Percentiles rank a stretch among this genome's conserved stretches.
phyloP scores from a whole-genome alignment of 106 monocot species.

The Amphibolis antarctica region DNA sequence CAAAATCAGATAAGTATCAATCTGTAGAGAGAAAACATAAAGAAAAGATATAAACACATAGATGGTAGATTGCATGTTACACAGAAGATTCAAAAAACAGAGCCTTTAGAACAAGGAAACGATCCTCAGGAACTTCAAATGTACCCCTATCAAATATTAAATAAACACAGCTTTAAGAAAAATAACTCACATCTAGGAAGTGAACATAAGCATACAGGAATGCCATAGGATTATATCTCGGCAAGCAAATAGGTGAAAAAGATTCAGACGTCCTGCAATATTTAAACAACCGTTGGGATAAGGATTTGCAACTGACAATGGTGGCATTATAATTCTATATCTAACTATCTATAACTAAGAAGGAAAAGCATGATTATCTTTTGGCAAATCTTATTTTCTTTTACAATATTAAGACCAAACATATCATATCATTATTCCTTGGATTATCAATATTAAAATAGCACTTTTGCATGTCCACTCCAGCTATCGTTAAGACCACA shows the following conservation, averaged over 20 bases:
- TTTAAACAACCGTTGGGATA: slow-evolving; percentile 11
- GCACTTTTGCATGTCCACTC: too few species aligned
- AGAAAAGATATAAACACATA: not conserved
- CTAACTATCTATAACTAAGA: not conserved
- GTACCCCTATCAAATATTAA: not conserved
- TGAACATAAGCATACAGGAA: slow-evolving; percentile 96
- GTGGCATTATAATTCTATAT: not conserved
- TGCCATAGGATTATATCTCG: slow-evolving; percentile 92
- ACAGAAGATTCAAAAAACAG: not conserved
- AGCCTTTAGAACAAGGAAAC: not conserved
- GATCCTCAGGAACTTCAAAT: not conserved
- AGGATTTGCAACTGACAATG: not conserved
- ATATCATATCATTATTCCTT: too few species aligned
- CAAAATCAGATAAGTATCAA: slow-evolving; percentile 73
- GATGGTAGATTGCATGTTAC: not conserved
- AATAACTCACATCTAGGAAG: slow-evolving; percentile 76
- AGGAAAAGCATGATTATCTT: too few species aligned
- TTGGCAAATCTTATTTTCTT: too few species aligned
- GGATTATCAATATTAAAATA: too few species aligned
- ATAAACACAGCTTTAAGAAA: not conserved
- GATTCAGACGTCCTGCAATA: slow-evolving; percentile 88
- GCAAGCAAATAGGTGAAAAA: slow-evolving; percentile 94
- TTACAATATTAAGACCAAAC: too few species aligned
- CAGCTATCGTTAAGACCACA: too few species aligned
- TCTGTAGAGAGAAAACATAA: slow-evolving; percentile 28